Conservation (phyloP, 768 basidiomycete genomes). For the Goffeauzyma gilvescens region DNA sequence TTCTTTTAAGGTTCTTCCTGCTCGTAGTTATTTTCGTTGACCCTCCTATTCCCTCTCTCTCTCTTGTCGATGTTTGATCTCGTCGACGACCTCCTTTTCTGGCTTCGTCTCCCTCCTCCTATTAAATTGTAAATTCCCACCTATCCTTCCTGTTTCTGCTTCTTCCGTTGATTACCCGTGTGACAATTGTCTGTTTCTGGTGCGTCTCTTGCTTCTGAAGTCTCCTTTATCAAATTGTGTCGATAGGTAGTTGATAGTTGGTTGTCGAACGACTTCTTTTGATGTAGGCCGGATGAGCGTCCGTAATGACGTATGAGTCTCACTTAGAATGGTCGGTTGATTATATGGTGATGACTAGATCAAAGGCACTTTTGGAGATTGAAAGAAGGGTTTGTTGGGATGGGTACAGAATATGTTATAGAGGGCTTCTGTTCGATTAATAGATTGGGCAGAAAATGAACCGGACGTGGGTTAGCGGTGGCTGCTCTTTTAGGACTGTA, state of each 20-base stretch:
- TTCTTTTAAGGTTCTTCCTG: too few relatives aligned
- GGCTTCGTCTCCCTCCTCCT: not conserved
- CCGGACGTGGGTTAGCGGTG: too few relatives aligned
- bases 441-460: too few relatives aligned
- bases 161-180: not conserved
- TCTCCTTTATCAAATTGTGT: not conserved
- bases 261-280: not conserved
- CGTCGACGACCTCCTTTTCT: not conserved
- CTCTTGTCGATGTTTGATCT: not conserved
- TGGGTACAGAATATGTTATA: too few relatives aligned
- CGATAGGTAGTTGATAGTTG: not conserved
- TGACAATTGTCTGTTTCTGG: not conserved
- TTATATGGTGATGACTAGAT: too few relatives aligned
- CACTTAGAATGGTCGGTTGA: too few relatives aligned
- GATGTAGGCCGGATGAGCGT: too few relatives aligned
- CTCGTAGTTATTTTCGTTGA: too few relatives aligned
- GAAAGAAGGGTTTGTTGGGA: not conserved
- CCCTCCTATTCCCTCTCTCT: not conserved
- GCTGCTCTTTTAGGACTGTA: too few relatives aligned
- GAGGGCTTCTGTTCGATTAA: too few relatives aligned
- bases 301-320: too few relatives aligned
- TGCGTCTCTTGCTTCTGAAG: not conserved
- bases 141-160: conserved; percentile 2
- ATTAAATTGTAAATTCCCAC: not conserved
- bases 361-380: too few relatives aligned